A percentile compares a stretch with the other conserved stretches of the same genome.
These are phyloP conservation scores for Sporisorium scitamineum DNA, from an alignment of 1,284 basidiomycete genomes.

Conservation along the genomic window DNA sequence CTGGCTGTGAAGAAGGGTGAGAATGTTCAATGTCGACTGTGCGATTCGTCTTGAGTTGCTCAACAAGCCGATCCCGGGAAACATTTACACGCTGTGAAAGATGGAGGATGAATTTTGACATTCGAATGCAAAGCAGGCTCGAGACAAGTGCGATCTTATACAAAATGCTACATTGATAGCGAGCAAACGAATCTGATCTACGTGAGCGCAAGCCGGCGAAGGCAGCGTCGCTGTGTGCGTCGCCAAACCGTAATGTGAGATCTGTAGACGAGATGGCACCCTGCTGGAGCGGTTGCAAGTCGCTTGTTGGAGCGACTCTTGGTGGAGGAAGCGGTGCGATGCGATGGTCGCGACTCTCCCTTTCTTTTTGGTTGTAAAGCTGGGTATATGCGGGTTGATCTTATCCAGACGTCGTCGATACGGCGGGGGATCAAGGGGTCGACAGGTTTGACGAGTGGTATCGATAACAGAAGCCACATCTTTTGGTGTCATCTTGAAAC, in stretches of 20 bases:
- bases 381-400: slow-evolving; percentile 9
- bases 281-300: not conserved
- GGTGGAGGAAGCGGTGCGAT: not conserved
- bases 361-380: not conserved
- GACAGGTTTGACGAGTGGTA: not conserved
- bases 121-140: not conserved
- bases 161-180: too few species aligned
- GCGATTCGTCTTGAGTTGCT: too few species aligned
- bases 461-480: not conserved
- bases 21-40: too few species aligned
- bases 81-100: too few species aligned
- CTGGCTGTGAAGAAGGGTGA: too few species aligned
- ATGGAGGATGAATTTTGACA: too few species aligned
- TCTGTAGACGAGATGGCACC: not conserved
- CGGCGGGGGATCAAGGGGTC: not conserved
- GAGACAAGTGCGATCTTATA: not conserved
- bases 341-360: not conserved
- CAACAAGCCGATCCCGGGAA: too few species aligned
- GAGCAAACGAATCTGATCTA: too few species aligned
- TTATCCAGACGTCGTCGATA: not conserved
- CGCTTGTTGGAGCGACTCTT: not conserved
- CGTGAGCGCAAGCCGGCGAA: too few species aligned
- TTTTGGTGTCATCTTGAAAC: not conserved
- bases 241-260: not conserved
- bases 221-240: not conserved